Evolutionary conservation across 169 alveolate genomes (phyloP), one percentile per base, ranked within the genome.

Genomic region (Amoebophrya sp.): DNA sequence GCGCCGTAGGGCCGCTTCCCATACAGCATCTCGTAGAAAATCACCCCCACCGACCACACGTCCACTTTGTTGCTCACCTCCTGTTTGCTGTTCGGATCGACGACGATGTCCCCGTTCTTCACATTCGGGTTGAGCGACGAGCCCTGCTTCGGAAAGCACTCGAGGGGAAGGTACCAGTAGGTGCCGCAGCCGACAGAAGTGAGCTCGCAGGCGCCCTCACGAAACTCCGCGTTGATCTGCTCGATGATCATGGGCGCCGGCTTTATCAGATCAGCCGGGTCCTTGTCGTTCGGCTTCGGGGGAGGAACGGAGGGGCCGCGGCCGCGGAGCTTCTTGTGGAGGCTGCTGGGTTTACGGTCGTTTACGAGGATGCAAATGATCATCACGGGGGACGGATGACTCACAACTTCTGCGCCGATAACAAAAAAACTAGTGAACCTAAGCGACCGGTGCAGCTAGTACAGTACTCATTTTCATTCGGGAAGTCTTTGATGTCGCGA

Each of bases 161-260:
- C 98, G 18, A 97, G 97, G 39, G 98, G 97, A 69, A 95, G 94
- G 92, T 97, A 97, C 97, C 98, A 97, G 92, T 95, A 96, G 20
- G 98, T 97, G 0, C 98, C 98, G 0, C 95, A 97, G 23, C 98
- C 98, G 92, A 95, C 93, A 0, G 96, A 94, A 0, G 98, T 97
- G 26, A 97, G 93, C 93, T 97, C 97, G 23, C 78, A 58, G 2
- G 78, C 26, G 29, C 38, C 34, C 34, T 58, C 78, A 29, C 34
- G 34, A 29, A 58, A 58, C 23, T 58, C 78, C 34, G 29, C 2
- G 34, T 58, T 58, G 78, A 58, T 58, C 34, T 58, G 39, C 34
- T 58, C 78, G 29, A 58, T n/a, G n/a, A n/a, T n/a, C n/a, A n/a
- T n/a, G n/a, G n/a, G n/a, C n/a, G n/a, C n/a, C n/a, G n/a, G n/a